phyloP scores from a whole-genome alignment of 441 rosid species.

The Erodium moschatum region DNA sequence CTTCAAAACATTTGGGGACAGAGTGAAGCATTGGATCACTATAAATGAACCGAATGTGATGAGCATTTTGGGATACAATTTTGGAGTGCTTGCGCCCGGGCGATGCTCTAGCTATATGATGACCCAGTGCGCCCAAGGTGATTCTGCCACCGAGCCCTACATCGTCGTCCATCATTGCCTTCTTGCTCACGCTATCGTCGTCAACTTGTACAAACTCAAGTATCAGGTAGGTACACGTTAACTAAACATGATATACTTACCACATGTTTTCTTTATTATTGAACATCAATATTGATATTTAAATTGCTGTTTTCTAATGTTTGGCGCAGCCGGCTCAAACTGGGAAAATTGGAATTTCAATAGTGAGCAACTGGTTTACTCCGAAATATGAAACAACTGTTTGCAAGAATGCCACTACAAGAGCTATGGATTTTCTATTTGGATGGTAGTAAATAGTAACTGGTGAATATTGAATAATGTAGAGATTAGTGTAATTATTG shows the following conservation, averaged over 20 bases:
- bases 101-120: constrained; percentile 24
- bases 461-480: neutral
- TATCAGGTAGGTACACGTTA: constrained; percentile 20
- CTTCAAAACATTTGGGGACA: constrained; percentile 25
- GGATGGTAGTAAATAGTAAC: constrained; percentile 16
- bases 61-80: constrained; percentile 10
- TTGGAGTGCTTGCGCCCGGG: constrained; percentile 17
- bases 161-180: constrained; percentile 22
- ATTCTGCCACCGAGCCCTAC: constrained; percentile 29
- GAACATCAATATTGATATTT: too few species aligned
- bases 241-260: too few species aligned
- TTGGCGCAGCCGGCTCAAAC: constrained; percentile 15
- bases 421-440: constrained; percentile 25
- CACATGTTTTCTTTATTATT: too few species aligned
- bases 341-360: constrained; percentile 22
- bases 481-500: neutral
- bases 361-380: constrained; percentile 12
- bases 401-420: constrained; percentile 20
- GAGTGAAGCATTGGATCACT: constrained; percentile 25
- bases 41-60: constrained; percentile 15
- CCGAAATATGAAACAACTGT: constrained; percentile 16
- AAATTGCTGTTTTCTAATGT: neutral
- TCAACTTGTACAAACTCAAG: constrained; percentile 17
- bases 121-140: constrained; percentile 18
- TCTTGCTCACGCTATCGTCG: constrained; percentile 26